Evolutionary conservation across 495 filamentous ascomycete genomes (phyloP), one percentile per base, ranked within the genome.

Genomic region (Hypoxylon fragiforme): DNA sequence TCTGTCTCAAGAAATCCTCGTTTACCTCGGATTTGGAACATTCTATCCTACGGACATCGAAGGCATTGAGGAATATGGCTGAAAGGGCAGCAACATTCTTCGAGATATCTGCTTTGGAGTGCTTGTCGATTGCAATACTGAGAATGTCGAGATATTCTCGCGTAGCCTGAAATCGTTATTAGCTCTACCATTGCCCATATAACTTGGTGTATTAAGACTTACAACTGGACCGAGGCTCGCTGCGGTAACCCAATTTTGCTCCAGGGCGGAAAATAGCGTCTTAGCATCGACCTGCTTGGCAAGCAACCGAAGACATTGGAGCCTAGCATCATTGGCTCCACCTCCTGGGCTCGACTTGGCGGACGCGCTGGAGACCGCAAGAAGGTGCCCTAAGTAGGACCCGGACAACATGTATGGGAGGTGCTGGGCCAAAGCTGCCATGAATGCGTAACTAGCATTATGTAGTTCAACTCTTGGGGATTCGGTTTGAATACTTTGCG

Each of bases 391-490:
- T 8, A 97, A 69, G 56, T 92, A 85, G 21, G 77, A 70, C 2
- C 80, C 81, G 1, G 88, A 86, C 39, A 97, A 74, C 82, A 96
- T 95, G 69, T 84, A 95, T 1, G 92, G 91, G 9, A 96, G 73
- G 54, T 90, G 81, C 39, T 89, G 82, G 14, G 91, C 77, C n/a
- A 96, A 72, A 1, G 89, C 82, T 20, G 81, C 83, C 52, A 95
- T 76, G 52, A 96, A 86, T 1, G 85, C 79, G 71, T 87, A 95
- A 0, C 82, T 81, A 3, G 92, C 89, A 64, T 92, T 89, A 60
- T 95, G 89, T 13, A 96, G 76, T 47, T 81, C 76, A 13, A 72
- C 66, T 40, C 86, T 79, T 35, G 77, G 72, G 36, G 71, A 72
- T 11, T 77, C 79, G 20, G 69, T 69, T 12, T 70, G 65, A 15